These are phyloP conservation scores for Phytophthora cryptogea DNA, from an alignment of 352 stramenopile species.

Conservation along the genomic window DNA sequence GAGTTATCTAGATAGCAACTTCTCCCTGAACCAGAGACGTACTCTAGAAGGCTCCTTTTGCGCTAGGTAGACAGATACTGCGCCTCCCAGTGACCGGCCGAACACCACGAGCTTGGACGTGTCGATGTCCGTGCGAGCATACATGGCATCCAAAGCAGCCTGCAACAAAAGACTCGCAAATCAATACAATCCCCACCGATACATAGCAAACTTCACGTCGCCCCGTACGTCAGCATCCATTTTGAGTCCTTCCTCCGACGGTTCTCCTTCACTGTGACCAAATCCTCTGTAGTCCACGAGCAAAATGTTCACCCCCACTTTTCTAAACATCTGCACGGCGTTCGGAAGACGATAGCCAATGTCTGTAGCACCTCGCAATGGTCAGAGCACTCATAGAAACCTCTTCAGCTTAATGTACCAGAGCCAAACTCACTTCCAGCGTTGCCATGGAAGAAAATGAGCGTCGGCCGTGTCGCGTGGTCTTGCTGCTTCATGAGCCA, in stretches of 20 bases:
- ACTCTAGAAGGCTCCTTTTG: slow-evolving; percentile 73
- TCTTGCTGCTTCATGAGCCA: slow-evolving; percentile 92
- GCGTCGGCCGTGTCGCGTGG: slow-evolving; percentile 63
- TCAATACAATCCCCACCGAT: not conserved
- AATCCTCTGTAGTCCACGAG: slow-evolving; percentile 96
- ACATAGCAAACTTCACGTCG: not conserved
- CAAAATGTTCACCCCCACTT: slow-evolving; percentile 89
- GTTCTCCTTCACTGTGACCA: slow-evolving; percentile 88
- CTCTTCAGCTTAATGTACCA: not conserved
- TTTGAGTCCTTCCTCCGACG: slow-evolving; percentile 90
- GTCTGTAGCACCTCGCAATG: slow-evolving; percentile 47
- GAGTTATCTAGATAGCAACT: not conserved
- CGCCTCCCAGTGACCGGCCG: slow-evolving; percentile 91
- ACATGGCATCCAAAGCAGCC: slow-evolving; percentile 83
- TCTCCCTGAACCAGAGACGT: slow-evolving; percentile 1
- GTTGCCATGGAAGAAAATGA: slow-evolving; percentile 97
- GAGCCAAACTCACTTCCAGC: slow-evolving; percentile 72
- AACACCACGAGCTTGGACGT: slow-evolving; percentile 90
- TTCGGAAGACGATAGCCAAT: slow-evolving; percentile 95
- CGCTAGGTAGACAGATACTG: slow-evolving; percentile 92
- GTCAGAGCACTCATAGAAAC: not conserved
- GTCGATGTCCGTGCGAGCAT: slow-evolving; percentile 82
- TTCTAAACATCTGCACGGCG: slow-evolving; percentile 87
- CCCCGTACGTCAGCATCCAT: slow-evolving; percentile 85
- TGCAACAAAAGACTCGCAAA: slow-evolving; percentile 16